Evolutionary conservation across 139 green algal genomes (phyloP).

Genomic region (Tetratostichococcus sp.): DNA sequence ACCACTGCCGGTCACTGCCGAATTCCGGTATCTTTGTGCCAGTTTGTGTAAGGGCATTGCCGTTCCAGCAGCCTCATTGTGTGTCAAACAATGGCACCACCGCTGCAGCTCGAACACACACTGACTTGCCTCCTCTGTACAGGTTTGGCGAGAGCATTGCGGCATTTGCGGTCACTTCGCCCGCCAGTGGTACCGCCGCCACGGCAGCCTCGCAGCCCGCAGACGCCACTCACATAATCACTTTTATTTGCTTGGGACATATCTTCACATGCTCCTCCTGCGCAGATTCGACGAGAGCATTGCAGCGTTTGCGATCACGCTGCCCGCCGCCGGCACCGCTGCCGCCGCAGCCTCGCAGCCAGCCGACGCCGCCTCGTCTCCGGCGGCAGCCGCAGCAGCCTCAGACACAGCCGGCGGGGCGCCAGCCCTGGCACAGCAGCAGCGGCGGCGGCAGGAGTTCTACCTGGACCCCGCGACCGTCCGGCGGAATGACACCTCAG

Average conservation of each 20-base stretch:
- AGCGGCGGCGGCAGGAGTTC: slow-evolving; percentile 49
- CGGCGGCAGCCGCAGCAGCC: no score
- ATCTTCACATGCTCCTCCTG: no score
- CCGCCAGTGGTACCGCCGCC: slow-evolving; percentile 4
- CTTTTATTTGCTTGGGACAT: no score
- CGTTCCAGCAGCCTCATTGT: no score
- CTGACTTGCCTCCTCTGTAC: no score
- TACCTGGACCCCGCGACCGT: slow-evolving; percentile 69
- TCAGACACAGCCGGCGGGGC: background rate
- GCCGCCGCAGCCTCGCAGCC: background rate
- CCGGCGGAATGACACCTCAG: slow-evolving; percentile 84
- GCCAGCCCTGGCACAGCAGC: background rate
- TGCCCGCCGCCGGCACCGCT: slow-evolving; percentile 22
- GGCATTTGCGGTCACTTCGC: slow-evolving; percentile 48
- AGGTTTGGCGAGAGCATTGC: slow-evolving; percentile 34
- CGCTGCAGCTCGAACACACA: no score
- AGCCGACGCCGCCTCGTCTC: no score
- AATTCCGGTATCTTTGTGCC: no score
- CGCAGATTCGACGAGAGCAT: slow-evolving; percentile 56
- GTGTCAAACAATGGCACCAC: no score
- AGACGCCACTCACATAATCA: no score
- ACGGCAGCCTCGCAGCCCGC: background rate
- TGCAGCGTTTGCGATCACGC: slow-evolving; percentile 42
- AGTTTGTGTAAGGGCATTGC: no score
- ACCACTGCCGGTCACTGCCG: no score